Conservation (phyloP, 192 early-diverging fungal species). For the Mortierella alpina region DNA sequence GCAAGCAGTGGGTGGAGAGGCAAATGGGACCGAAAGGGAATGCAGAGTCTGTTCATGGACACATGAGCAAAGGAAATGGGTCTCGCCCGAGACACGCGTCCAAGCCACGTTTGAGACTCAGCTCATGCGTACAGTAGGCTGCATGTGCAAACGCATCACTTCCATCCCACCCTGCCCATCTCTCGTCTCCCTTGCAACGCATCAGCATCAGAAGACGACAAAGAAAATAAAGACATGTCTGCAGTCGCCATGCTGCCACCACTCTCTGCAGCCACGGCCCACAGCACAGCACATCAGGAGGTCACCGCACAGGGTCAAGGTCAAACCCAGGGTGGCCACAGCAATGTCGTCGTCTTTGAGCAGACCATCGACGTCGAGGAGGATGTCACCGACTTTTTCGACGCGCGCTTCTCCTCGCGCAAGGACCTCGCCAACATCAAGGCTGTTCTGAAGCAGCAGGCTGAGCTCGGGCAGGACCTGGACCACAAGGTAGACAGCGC, state of each 20-base stretch:
- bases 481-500: constrained; percentile 29
- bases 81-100: no score
- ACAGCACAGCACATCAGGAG: not conserved
- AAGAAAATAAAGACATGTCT: not conserved
- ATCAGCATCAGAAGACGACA: no score
- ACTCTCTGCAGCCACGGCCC: not conserved
- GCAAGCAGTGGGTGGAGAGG: no score
- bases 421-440: constrained; percentile 55
- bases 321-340: not conserved
- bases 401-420: constrained; percentile 39
- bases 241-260: constrained; percentile 1
- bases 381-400: constrained; percentile 53
- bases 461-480: constrained; percentile 11
- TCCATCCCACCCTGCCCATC: no score
- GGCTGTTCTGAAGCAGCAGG: constrained; percentile 17
- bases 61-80: no score
- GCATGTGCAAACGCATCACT: no score
- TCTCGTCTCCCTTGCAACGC: no score
- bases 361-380: constrained; percentile 49
- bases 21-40: no score
- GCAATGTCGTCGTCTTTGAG: constrained; percentile 51
- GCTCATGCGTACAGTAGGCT: no score
- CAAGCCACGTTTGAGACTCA: no score
- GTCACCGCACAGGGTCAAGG: not conserved
- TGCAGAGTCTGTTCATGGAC: no score